Conservation (phyloP, 2,329 filamentous ascomycete species). For the Penicillium sp. region DNA sequence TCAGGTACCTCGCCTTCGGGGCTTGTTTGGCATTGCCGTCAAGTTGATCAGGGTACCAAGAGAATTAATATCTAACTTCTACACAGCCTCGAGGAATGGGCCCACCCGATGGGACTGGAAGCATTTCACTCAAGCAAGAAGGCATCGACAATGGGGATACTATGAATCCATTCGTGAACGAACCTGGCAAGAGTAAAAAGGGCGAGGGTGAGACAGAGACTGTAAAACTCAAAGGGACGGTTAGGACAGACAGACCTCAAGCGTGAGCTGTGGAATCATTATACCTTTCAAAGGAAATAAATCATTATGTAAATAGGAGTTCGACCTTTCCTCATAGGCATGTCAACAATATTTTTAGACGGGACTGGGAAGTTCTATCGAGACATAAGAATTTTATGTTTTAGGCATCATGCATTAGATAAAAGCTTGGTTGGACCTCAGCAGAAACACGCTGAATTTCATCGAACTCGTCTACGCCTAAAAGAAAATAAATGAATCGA, state of each 20-base stretch:
- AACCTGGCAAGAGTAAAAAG: slow-evolving; percentile 54
- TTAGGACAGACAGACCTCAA: slow-evolving; percentile 37
- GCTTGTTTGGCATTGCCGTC: background rate
- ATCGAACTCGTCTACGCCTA: too few species aligned
- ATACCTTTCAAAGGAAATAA: background rate
- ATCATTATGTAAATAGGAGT: background rate
- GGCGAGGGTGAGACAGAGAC: slow-evolving; percentile 55
- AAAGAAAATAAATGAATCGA: too few species aligned
- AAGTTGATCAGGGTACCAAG: background rate
- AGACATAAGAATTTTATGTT: too few species aligned
- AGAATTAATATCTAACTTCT: background rate
- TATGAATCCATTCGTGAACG: slow-evolving; percentile 48
- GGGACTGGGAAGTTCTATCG: too few species aligned
- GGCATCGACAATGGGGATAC: slow-evolving; percentile 54
- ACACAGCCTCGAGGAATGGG: slow-evolving; percentile 10
- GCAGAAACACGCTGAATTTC: too few species aligned
- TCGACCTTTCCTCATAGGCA: too few species aligned
- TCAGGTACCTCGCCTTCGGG: too few species aligned
- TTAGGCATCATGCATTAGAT: too few species aligned
- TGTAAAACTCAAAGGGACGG: slow-evolving; percentile 53
- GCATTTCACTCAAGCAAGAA: slow-evolving; percentile 53
- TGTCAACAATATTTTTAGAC: too few species aligned
- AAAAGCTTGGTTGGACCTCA: too few species aligned
- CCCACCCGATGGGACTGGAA: slow-evolving; percentile 2
- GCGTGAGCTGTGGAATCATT: background rate